Evolutionary conservation across 1,284 basidiomycete species (phyloP).

Genomic region (Ceratobasidium sp.): DNA sequence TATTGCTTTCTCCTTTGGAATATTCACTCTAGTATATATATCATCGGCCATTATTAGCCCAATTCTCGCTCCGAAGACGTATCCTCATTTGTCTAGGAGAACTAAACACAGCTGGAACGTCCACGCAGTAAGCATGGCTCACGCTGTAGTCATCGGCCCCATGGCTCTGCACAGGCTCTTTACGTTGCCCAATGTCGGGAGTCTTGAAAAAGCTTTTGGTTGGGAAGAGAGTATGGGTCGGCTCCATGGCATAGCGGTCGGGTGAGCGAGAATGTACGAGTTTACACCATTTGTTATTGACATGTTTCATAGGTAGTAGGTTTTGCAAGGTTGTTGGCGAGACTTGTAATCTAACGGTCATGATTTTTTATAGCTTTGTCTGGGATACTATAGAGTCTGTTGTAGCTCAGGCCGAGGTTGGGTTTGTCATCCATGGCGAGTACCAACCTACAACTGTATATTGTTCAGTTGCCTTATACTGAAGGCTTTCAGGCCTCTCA

Average conservation of each 20-base stretch:
- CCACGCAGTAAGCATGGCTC: conserved; percentile 46
- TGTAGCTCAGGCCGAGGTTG: conserved; percentile 64
- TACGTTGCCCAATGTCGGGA: conserved; percentile 11
- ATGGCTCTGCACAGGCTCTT: conserved; percentile 42
- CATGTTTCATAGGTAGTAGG: conserved; percentile 46
- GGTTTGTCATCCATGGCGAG: conserved; percentile 74
- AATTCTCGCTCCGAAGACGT: conserved; percentile 43
- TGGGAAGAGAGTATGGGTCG: conserved; percentile 43
- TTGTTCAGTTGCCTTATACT: background rate
- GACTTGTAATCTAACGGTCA: background rate
- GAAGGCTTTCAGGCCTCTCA: conserved; percentile 59
- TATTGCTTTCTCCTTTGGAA: conserved; percentile 36
- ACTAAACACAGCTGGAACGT: conserved; percentile 45
- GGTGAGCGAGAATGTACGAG: conserved; percentile 40
- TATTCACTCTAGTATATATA: conserved; percentile 37
- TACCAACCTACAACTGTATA: background rate
- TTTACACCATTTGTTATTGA: conserved; percentile 28
- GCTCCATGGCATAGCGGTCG: conserved; percentile 45
- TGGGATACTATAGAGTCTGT: conserved; percentile 71
- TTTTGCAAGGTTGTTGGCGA: conserved; percentile 55
- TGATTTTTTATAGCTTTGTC: conserved; percentile 58
- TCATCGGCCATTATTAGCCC: conserved; percentile 41
- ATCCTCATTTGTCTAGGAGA: conserved; percentile 36
- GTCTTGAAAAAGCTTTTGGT: conserved; percentile 47
- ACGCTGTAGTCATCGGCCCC: conserved; percentile 45